These are phyloP conservation scores for Podila horticola DNA, from an alignment of 192 early-diverging fungal genomes.

Conservation along the genomic window DNA sequence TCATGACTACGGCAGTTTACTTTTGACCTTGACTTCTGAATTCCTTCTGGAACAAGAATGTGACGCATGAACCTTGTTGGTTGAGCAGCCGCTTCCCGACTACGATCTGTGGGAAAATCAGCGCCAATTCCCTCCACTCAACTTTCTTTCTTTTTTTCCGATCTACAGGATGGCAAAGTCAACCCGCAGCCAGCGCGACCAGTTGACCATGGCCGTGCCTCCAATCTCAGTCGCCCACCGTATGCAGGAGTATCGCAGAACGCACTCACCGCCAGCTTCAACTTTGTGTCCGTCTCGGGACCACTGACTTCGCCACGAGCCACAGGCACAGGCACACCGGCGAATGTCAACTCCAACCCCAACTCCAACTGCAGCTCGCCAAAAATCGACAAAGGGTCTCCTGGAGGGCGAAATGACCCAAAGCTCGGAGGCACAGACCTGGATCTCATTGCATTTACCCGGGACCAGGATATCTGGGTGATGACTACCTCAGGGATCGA, in stretches of 20 bases:
- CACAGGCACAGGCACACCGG: background rate
- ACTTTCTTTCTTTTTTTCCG: background rate
- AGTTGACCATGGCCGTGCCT: background rate
- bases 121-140: background rate
- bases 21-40: background rate
- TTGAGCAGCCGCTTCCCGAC: no score
- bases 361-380: constrained; percentile 17
- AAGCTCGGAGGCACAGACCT: constrained; percentile 64
- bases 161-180: constrained; percentile 33
- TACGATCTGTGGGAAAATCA: no score
- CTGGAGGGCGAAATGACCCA: constrained; percentile 56
- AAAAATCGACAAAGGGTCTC: constrained; percentile 15
- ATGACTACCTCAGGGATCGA: constrained; percentile 60
- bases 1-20: background rate
- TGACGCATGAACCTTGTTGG: no score
- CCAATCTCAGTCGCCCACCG: constrained; percentile 2
- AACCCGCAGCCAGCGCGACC: constrained; percentile 23
- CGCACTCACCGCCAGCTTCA: constrained; percentile 29
- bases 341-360: background rate
- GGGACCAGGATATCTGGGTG: constrained; percentile 73
- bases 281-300: constrained; percentile 39
- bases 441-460: constrained; percentile 67
- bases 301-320: constrained; percentile 30
- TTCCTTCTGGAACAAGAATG: no score
- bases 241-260: constrained; percentile 28